These are phyloP conservation scores for Hypoxylon sp. DNA, from an alignment of 2,329 filamentous ascomycete genomes.

Conservation along the genomic window DNA sequence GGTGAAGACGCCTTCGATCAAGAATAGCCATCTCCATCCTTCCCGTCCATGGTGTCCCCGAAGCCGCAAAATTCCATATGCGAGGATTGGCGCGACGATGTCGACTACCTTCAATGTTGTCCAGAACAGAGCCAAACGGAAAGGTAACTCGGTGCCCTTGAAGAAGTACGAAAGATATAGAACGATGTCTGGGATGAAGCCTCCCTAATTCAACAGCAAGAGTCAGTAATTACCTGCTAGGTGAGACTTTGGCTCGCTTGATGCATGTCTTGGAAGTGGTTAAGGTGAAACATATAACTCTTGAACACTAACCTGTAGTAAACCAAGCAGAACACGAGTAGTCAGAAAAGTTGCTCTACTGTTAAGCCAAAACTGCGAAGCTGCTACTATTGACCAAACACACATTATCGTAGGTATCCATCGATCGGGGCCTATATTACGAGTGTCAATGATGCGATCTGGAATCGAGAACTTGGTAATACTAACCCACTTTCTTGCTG, in stretches of 20 bases:
- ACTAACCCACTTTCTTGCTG: slow-evolving; percentile 37
- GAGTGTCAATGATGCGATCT: too few relatives aligned
- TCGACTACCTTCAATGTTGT: slow-evolving; percentile 44
- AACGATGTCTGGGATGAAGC: slow-evolving; percentile 49
- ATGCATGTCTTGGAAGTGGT: too few relatives aligned
- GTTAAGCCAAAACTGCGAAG: slow-evolving; percentile 44
- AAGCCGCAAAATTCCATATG: slow-evolving; percentile 49
- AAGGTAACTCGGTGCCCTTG: slow-evolving; percentile 45
- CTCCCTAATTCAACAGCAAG: too few relatives aligned
- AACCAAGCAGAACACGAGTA: slow-evolving; percentile 46
- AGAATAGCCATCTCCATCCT: slow-evolving; percentile 59
- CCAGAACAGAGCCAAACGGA: slow-evolving; percentile 49
- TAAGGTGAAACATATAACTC: too few relatives aligned
- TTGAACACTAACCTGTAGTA: too few relatives aligned
- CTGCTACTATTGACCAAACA: slow-evolving; percentile 47
- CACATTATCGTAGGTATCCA: slow-evolving; percentile 50
- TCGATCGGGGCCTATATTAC: slow-evolving; percentile 32
- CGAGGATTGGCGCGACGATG: slow-evolving; percentile 47
- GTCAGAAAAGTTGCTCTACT: slow-evolving; percentile 44
- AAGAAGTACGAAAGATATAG: slow-evolving; percentile 50
- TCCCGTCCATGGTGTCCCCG: slow-evolving; percentile 49
- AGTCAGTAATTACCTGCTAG: too few relatives aligned
- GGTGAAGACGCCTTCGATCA: slow-evolving; percentile 60
- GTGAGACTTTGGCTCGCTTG: too few relatives aligned
- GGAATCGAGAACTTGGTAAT: too few relatives aligned